phyloP scores from a whole-genome alignment of 75 land plant genomes.

The Pseudotsuga menziesii region DNA sequence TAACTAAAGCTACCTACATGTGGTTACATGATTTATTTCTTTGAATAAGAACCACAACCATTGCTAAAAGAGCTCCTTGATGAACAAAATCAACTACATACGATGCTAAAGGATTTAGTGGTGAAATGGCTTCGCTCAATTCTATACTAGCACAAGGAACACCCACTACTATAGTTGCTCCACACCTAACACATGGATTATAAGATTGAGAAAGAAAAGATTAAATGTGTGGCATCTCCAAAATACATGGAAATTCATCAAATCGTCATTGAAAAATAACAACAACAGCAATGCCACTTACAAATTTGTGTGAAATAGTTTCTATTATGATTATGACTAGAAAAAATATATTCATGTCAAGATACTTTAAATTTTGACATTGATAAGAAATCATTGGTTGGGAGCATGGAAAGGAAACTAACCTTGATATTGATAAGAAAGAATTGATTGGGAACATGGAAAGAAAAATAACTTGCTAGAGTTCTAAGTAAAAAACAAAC shows the following conservation, averaged over 20 bases:
- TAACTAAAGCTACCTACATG: slow-evolving; percentile 28
- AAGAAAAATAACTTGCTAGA: too few relatives aligned
- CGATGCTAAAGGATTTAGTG: slow-evolving; percentile 41
- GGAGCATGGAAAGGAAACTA: neutral
- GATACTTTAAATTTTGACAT: too few relatives aligned
- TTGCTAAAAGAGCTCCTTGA: slow-evolving; percentile 46
- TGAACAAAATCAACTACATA: slow-evolving; percentile 53
- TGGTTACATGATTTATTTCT: slow-evolving; percentile 37
- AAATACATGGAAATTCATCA: neutral
- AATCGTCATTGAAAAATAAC: neutral
- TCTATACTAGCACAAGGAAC: slow-evolving; percentile 52
- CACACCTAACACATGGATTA: slow-evolving; percentile 46
- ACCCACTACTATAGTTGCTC: slow-evolving; percentile 47
- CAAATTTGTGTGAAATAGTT: too few relatives aligned
- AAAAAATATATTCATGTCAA: too few relatives aligned
- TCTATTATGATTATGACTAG: too few relatives aligned
- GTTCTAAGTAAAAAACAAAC: slow-evolving; percentile 35
- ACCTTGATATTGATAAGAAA: too few relatives aligned
- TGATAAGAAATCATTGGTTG: neutral
- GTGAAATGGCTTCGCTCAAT: slow-evolving; percentile 41
- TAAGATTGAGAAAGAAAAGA: slow-evolving; percentile 45
- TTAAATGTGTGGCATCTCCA: slow-evolving; percentile 36
- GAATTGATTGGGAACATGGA: slow-evolving; percentile 23
- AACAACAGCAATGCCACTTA: too few relatives aligned
- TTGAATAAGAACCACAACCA: slow-evolving; percentile 47